Evolutionary conservation across 1,139 yeast genomes (phyloP), one percentile per base, ranked within the genome.

Genomic region (Chernovozyma aurita): DNA sequence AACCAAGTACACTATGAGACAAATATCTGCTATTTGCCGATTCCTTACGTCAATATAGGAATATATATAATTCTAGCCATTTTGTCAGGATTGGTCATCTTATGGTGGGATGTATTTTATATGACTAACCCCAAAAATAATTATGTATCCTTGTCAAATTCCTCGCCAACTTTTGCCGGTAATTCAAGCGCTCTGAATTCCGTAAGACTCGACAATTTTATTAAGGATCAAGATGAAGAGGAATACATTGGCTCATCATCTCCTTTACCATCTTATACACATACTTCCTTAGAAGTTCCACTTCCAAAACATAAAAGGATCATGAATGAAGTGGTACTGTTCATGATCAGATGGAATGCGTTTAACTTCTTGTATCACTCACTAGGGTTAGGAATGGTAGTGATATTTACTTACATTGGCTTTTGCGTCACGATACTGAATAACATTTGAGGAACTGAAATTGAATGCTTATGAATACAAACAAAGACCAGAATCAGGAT

Each of bases 1-100:
- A 36, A 47, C 9, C 43, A 42, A 14, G 58, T 61, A 41, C 42
- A 47, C 4, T 71, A 69, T 46, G 52, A 59, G n/a, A 69, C 74
- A 2, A 45, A 54, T 4, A 49, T 74, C 21, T 76, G 82, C 50
- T 70, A 69, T 49, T 51, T 72, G 31, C 74, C 75, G 8, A 57
- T 62, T 2, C 81, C 82, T 2, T 75, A 74, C 47, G 41, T 57
- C 22, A 73, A 73, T 42, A 56, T 75, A 2, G 46, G 50, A 3
- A 44, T 56, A 35, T 76, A 75, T 45, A 57, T 65, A 1, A 31
- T 55, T 0, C 48, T 67, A 39, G 71, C 78, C 1, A 56, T 70
- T 3, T 25, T 55, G 1, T 57, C 66, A 14, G 69, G 58, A 0
- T 15, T 59, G 3, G 20, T 57, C 2, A 40, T 70, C 13, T 46